Conservation (phyloP, 2,329 filamentous ascomycete species). For the Aspergillus persii region DNA sequence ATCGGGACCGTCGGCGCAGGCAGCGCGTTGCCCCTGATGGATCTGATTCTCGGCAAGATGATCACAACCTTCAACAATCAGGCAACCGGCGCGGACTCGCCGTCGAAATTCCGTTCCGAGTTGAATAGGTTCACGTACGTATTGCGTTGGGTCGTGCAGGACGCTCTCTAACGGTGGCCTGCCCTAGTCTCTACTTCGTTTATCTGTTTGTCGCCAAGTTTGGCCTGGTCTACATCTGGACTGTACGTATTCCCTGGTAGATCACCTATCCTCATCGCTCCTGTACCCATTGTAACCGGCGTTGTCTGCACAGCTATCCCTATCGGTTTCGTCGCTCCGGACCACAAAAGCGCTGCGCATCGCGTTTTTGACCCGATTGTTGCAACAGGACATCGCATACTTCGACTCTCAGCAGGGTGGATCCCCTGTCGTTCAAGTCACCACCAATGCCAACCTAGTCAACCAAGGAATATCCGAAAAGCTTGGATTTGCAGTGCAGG, state of each 20-base stretch:
- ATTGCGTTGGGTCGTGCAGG: too few species aligned
- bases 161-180: background rate
- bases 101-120: background rate
- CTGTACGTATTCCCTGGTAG: background rate
- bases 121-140: constrained; percentile 4
- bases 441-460: constrained; percentile 34
- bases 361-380: background rate
- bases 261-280: background rate
- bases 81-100: background rate
- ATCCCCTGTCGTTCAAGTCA: constrained; percentile 9
- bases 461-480: constrained; percentile 44
- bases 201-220: constrained; percentile 4
- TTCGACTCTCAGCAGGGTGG: constrained; percentile 1
- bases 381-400: constrained; percentile 5
- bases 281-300: background rate
- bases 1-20: constrained; percentile 4
- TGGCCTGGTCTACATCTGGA: constrained; percentile 1
- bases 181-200: constrained; percentile 1
- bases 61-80: constrained; percentile 1
- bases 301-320: background rate
- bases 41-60: constrained; percentile 2
- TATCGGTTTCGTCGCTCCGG: constrained; percentile 1
- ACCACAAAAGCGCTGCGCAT: background rate
- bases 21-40: constrained; percentile 1
- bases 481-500: constrained; percentile 32